Evolutionary conservation across 2,329 filamentous ascomycete genomes (phyloP), one percentile per base, ranked within the genome.

Genomic region (Aspergillus sp.): DNA sequence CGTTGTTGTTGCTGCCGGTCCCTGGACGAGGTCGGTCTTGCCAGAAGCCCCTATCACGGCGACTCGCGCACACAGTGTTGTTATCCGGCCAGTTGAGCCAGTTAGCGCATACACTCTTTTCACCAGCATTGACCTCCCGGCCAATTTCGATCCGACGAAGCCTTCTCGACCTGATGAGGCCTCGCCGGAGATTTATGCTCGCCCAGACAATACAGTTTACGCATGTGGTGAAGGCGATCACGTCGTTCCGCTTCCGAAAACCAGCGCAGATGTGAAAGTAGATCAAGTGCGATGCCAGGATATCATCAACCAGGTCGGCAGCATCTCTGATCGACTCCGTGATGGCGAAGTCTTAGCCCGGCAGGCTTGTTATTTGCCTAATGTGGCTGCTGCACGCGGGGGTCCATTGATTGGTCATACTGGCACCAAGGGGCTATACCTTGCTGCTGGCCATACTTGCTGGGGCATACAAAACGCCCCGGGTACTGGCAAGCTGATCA

Each of bases 391-490:
- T 21, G 76, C 70, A 10, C 76, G 74, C 55, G 86, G 88, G n/a
- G 87, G 86, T 0, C 94, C 95, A 5, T 76, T 98, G 53, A 84
- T 98, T 23, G 95, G 95, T 0, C 80, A 83, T 56, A 93, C 92
- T 7, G 84, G 85, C 2, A 86, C 89, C 0, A 85, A 87, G 6
- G 92, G 93, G 0, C 70, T 98, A 47, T 89, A 90, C 74, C 81
- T 98, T 61, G 95, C 95, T 0, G 85, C 91, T 0, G 95, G 95
- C 0, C 95, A 99, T 80, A 97, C 92, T 1, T 98, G 94, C 79
- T 99, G 95, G 95, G 95, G 95, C 0, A 97, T 99, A 21, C 94
- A 98, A 79, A 98, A 99, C 78, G 92, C 88, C 0, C 93, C 94
- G 1, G 95, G 85, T 1, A 98, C 94, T 7, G 91, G 91, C 4